Percentiles rank a stretch among this genome's conserved stretches.
phyloP scores from a whole-genome alignment of 192 early-diverging fungal species.

The Mortierella alpina region DNA sequence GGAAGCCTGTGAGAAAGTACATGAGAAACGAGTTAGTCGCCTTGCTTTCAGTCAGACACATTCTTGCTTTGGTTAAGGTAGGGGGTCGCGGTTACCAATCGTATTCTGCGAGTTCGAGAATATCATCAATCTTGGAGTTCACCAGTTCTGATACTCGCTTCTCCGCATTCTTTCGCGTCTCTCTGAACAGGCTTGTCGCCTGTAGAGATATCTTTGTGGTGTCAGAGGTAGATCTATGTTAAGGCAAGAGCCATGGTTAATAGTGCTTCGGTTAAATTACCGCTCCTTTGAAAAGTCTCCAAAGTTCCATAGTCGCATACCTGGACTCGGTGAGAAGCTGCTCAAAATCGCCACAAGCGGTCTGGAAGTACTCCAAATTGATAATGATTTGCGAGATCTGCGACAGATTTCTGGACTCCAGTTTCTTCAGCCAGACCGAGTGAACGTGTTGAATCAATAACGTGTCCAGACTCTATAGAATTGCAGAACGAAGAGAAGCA shows the following conservation, averaged over 20 bases:
- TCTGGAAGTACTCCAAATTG: constrained; percentile 82
- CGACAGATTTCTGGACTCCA: constrained; percentile 76
- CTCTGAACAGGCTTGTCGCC: constrained; percentile 73
- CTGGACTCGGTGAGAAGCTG: constrained; percentile 74
- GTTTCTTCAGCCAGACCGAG: constrained; percentile 71
- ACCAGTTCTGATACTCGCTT: constrained; percentile 85
- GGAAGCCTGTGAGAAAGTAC: constrained; percentile 64
- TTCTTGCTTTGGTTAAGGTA: background rate
- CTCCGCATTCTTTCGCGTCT: constrained; percentile 77
- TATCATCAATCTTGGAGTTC: constrained; percentile 84
- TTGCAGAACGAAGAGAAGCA: background rate
- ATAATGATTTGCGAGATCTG: constrained; percentile 88
- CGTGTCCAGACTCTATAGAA: constrained; percentile 68
- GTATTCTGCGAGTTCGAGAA: constrained; percentile 85
- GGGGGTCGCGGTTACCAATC: constrained; percentile 70
- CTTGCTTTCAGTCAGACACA: background rate
- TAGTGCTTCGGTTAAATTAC: too few species aligned
- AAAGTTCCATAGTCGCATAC: constrained; percentile 10
- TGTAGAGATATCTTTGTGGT: constrained; percentile 68
- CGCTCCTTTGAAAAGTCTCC: too few species aligned
- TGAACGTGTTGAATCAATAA: constrained; percentile 78
- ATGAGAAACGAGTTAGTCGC: background rate
- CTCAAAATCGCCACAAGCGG: constrained; percentile 80
- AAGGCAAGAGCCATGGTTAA: background rate
- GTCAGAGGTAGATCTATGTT: constrained; percentile 64